Conservation (phyloP, 75 land plant genomes). For the Gnetum montanum region DNA sequence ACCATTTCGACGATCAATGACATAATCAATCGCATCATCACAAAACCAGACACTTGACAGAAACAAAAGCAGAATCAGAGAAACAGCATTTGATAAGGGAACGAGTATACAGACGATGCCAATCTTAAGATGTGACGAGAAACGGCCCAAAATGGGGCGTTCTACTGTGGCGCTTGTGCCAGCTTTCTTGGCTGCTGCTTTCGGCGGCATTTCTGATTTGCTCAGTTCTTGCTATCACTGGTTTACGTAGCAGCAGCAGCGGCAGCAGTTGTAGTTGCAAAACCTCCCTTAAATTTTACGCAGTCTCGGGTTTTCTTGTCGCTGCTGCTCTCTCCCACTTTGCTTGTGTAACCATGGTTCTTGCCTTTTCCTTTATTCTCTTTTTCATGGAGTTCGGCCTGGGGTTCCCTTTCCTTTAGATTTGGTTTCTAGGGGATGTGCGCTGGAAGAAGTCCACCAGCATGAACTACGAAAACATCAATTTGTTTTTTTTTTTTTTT, state of each 20-base stretch:
- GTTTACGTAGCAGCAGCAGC: background rate
- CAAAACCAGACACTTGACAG: background rate
- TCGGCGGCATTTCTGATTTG: conserved; percentile 94
- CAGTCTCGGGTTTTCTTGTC: background rate
- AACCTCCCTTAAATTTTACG: background rate
- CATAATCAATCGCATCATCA: no score
- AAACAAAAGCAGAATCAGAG: background rate
- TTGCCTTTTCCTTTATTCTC: background rate
- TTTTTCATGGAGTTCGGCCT: background rate
- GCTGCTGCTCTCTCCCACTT: conserved; percentile 15
- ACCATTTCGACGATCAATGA: no score
- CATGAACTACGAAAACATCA: no score
- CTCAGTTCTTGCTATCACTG: background rate
- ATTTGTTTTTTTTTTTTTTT: no score
- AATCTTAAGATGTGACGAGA: conserved; percentile 97
- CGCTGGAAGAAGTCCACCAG: no score
- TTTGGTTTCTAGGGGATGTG: no score
- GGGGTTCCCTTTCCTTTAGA: background rate
- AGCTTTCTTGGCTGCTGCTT: conserved; percentile 84
- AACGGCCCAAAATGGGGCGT: conserved; percentile 90
- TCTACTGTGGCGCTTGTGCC: conserved; percentile 71
- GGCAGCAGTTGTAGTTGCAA: background rate
- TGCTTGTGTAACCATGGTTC: background rate
- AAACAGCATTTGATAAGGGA: background rate
- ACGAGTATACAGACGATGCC: no score